Evolutionary conservation across 2,329 filamentous ascomycete genomes (phyloP).

Genomic region (Verticillium alfalfae): DNA sequence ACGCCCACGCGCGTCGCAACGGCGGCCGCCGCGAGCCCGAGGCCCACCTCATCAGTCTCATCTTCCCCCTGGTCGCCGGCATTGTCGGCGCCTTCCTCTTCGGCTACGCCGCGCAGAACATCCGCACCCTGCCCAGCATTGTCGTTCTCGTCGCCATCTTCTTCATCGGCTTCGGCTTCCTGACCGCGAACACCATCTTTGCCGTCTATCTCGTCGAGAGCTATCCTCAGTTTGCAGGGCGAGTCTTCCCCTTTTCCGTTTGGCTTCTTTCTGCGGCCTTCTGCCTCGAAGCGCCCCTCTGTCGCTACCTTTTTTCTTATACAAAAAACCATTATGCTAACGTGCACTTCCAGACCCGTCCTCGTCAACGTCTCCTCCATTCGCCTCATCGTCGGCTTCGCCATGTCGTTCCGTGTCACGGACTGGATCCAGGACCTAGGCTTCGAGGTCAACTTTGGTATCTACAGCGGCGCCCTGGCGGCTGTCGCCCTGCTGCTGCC

Average conservation of each 20-base stretch:
- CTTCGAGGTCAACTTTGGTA: constrained; percentile 20
- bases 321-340: neutral
- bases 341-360: constrained; percentile 16
- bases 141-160: constrained; percentile 19
- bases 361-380: constrained; percentile 26
- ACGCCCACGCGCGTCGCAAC: constrained; percentile 19
- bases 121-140: constrained; percentile 16
- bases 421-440: constrained; percentile 20
- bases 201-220: constrained; percentile 27
- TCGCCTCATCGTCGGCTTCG: constrained; percentile 22
- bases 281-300: too few species aligned
- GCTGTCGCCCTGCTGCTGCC: constrained; percentile 22
- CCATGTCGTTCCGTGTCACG: constrained; percentile 21
- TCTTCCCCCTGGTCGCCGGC: constrained; percentile 20
- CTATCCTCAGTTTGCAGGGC: constrained; percentile 18
- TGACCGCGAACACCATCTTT: constrained; percentile 20
- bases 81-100: constrained; percentile 24
- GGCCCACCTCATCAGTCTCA: constrained; percentile 22
- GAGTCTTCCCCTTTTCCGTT: neutral
- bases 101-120: constrained; percentile 19
- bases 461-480: constrained; percentile 24
- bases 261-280: too few species aligned
- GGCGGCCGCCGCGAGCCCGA: constrained; percentile 24
- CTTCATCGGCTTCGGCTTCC: constrained; percentile 20
- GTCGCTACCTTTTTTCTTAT: neutral